phyloP scores from a whole-genome alignment of 1,139 yeast species.

The Geotrichum restrictum region DNA sequence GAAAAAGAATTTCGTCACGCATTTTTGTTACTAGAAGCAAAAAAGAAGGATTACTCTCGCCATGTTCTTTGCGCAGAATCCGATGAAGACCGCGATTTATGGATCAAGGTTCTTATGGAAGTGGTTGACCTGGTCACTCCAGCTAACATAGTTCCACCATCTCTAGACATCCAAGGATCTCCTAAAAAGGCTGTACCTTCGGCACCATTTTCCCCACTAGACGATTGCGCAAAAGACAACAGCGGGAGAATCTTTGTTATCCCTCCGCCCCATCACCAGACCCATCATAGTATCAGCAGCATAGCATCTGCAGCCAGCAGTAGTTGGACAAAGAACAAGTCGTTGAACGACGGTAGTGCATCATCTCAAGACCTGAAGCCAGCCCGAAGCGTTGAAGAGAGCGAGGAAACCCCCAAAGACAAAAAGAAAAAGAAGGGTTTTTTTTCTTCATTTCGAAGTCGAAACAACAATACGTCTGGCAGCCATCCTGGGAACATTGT shows the following conservation, averaged over 20 bases:
- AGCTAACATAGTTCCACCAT: background rate
- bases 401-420: constrained; percentile 38
- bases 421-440: constrained; percentile 53
- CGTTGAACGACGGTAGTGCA: background rate
- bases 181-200: constrained; percentile 4
- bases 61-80: constrained; percentile 82
- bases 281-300: background rate
- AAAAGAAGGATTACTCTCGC: constrained; percentile 53
- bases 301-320: background rate
- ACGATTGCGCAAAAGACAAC: background rate
- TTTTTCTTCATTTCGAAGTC: constrained; percentile 51
- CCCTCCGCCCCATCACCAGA: constrained; percentile 2
- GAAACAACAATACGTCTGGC: constrained; percentile 15
- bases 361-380: constrained; percentile 14
- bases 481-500: background rate
- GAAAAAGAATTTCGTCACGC: constrained; percentile 66
- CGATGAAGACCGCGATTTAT: constrained; percentile 70
- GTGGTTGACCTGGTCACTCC: constrained; percentile 30
- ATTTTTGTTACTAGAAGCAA: constrained; percentile 64
- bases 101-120: constrained; percentile 64
- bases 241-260: background rate
- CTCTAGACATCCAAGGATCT: background rate
- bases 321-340: background rate
- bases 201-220: background rate
- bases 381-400: constrained; percentile 23